Evolutionary conservation across 73 alveolate species (phyloP), one percentile per base, ranked within the genome.

Genomic region (Paramecium bursaria): DNA sequence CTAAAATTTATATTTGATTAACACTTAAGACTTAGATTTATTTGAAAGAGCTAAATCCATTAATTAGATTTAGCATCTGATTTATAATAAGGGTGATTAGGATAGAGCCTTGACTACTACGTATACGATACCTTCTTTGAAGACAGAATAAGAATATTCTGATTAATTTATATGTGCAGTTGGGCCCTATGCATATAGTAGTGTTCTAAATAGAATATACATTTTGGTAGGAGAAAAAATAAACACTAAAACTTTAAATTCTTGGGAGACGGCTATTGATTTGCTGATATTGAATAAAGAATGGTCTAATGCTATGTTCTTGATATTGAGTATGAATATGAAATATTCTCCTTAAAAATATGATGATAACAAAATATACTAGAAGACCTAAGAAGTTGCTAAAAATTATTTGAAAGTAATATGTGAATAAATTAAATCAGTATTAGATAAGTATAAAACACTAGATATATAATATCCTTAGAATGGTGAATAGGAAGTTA

Each of bases 261-360:
- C 33, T 67, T 42, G 33, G 10, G 82, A 67, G 44, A 39, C 33
- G 27, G 23, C 82, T 31, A 42, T 67, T 39, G 82, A 67, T 67
- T 39, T 67, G 15, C 44, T 33, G 15, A 67, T 67, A 2, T 67
- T 5, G 4, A 67, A 67, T 67, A 67, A 67, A 42, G 82, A 67
- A 39, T 67, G 82, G 82, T 42, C 82, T 7, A 67, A 67, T 7
- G 82, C 50, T 11, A 67, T 67, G 82, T 17, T 33, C 17, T 42
- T 67, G 7, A 42, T 67, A 30, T 14, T 67, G 1, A 25, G 50
- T 67, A 14, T 67, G 0, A 67, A 44, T 7, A 35, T 67, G 55
- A 67, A 67, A 67, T 67, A 35, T 6, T 25, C 82, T 33, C 82
- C 82, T 31, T 39, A 39, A 1, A 35, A 67, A 67, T 67, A 39